phyloP scores from a whole-genome alignment of 192 early-diverging fungal species.

The Endogone sp. region DNA sequence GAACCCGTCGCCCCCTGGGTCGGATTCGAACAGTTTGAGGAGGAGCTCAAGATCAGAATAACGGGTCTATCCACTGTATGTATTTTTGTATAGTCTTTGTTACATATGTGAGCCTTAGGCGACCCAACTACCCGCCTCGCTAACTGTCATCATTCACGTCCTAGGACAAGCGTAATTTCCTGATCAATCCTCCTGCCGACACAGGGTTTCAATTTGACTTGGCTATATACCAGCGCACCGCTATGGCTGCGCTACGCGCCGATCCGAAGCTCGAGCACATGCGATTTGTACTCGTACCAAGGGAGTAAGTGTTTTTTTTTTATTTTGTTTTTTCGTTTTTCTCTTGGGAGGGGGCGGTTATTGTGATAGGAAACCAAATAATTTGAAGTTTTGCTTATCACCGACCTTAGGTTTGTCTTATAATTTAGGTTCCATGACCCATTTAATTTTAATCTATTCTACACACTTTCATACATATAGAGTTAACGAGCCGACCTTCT shows the following conservation, averaged over 20 bases:
- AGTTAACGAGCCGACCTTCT: slow-evolving; percentile 59
- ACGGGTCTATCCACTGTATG: slow-evolving; percentile 46
- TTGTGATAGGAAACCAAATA: no score
- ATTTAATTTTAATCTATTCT: no score
- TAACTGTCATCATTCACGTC: slow-evolving; percentile 27
- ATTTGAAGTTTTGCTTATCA: background rate
- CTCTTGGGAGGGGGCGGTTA: no score
- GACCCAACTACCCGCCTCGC: no score
- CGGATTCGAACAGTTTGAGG: slow-evolving; percentile 45
- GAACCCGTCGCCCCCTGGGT: slow-evolving; percentile 48
- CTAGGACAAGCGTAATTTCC: slow-evolving; percentile 60
- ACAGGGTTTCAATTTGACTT: slow-evolving; percentile 56
- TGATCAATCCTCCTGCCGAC: slow-evolving; percentile 56
- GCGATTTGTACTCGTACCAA: slow-evolving; percentile 66
- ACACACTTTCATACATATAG: no score
- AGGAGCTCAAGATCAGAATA: slow-evolving; percentile 42
- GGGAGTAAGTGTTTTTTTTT: slow-evolving; percentile 33
- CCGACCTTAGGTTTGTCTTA: background rate
- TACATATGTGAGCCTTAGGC: background rate
- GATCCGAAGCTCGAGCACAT: slow-evolving; percentile 53
- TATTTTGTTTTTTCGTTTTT: no score
- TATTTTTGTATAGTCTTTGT: no score
- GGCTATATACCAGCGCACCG: slow-evolving; percentile 46
- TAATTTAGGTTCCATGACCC: no score
- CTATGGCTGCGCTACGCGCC: slow-evolving; percentile 48